Base-by-base conservation (phyloP, 2,329 filamentous ascomycete genomes). In the Sporothrix luriei region DNA sequence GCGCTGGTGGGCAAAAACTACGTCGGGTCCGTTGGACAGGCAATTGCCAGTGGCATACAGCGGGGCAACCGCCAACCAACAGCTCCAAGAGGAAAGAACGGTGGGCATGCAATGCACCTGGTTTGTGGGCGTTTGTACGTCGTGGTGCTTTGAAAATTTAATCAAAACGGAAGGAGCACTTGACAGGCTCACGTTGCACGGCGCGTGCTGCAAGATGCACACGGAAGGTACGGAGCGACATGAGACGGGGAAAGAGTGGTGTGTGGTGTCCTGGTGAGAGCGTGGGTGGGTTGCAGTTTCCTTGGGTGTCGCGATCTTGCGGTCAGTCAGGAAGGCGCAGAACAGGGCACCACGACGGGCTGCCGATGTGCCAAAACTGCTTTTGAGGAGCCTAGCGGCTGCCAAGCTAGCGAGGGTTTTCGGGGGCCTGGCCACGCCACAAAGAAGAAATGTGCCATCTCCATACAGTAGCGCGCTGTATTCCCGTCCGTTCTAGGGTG, bases 41-140 rank as follows among this genome's bases (percentile, higher is more conserved):
- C 70, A 64, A 68, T 69, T 21, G 40, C 24, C 24, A 55, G 48
- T 33, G 46, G 21, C 40, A 33, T 19, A 40, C 40, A 66, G 57
- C 68, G 64, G 70, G 70, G 70, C 70, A 71, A 69, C 67, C 48
- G 64, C 67, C 49, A 16, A 62, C 67, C 43, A 69, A 69, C 62
- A 62, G 62, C 62, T 26, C 55, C 43, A 65, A 49, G 40, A 55
- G 24, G 49, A 55, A 55, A 61, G 38, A 68, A 38, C 38, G 33
- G 52, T 29, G 21, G 19, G 26, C 16, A 48, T 54, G 66, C 49
- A 16, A 48, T 54, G 66, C 49, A 16, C 52, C 66, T 59, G 21
- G 40, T 54, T 49, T 26, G 66, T 59, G 54, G 5, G 26, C 24
- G 61, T 33, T 33, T n/a, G 21, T 11, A 29, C 3, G 11, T 6